Evolutionary conservation across 352 stramenopile species (phyloP).

Genomic region (Phytophthora sojae): DNA sequence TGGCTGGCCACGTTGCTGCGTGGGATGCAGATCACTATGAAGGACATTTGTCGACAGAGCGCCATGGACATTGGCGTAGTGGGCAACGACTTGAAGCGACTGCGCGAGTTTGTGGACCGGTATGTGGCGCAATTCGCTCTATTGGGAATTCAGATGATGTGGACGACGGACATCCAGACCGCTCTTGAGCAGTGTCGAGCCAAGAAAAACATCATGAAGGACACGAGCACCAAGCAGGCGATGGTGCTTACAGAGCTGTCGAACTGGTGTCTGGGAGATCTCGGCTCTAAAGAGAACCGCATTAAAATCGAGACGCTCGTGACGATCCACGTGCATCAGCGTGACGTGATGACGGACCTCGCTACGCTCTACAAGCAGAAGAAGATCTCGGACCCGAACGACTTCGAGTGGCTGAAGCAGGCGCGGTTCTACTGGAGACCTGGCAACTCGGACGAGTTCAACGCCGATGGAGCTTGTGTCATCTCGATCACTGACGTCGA

Average conservation of each 20-base stretch:
- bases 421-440: slow-evolving; percentile 98
- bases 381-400: slow-evolving; percentile 97
- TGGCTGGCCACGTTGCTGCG: slow-evolving; percentile 97
- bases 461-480: slow-evolving; percentile 94
- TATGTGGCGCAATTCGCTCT: slow-evolving; percentile 97
- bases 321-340: slow-evolving; percentile 98
- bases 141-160: slow-evolving; percentile 97
- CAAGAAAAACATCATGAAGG: slow-evolving; percentile 98
- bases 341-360: slow-evolving; percentile 97
- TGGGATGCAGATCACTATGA: slow-evolving; percentile 97
- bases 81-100: slow-evolving; percentile 91
- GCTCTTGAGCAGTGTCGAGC: slow-evolving; percentile 95
- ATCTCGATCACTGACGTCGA: slow-evolving; percentile 98
- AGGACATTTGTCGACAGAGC: slow-evolving; percentile 96
- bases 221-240: slow-evolving; percentile 95
- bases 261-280: slow-evolving; percentile 96
- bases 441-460: slow-evolving; percentile 95
- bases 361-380: slow-evolving; percentile 95
- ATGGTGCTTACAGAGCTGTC: slow-evolving; percentile 95
- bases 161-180: slow-evolving; percentile 95
- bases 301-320: slow-evolving; percentile 99
- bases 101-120: slow-evolving; percentile 95
- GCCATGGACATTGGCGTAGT: slow-evolving; percentile 93
- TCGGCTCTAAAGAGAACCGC: slow-evolving; percentile 96
- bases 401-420: slow-evolving; percentile 99